A percentile compares a stretch with the other conserved stretches of the same genome.
phyloP scores from a whole-genome alignment of 2,329 filamentous ascomycete species.

The Zasmidium angulare region DNA sequence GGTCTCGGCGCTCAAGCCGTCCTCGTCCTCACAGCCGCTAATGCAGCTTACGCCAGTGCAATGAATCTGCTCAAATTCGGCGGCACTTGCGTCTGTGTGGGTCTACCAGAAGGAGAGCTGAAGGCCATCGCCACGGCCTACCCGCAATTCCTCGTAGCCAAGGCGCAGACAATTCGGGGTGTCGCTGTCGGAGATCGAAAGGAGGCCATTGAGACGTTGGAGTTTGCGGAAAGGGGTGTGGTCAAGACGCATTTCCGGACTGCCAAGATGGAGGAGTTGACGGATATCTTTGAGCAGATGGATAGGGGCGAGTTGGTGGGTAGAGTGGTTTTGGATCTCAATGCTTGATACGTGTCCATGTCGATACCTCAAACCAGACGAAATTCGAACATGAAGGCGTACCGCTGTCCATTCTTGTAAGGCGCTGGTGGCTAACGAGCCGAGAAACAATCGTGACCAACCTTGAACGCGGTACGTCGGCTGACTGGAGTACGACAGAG shows the following conservation, averaged over 20 bases:
- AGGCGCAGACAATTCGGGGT: conserved; percentile 46
- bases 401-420: too few species aligned
- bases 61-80: conserved; percentile 46
- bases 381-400: too few species aligned
- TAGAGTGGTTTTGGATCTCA: conserved; percentile 49
- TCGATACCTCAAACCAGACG: too few species aligned
- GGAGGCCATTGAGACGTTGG: conserved; percentile 51
- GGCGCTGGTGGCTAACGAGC: too few species aligned
- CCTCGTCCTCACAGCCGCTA: conserved; percentile 54
- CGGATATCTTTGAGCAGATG: conserved; percentile 49
- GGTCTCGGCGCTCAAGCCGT: conserved; percentile 62
- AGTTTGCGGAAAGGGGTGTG: conserved; percentile 45
- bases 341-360: neutral
- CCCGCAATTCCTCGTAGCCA: conserved; percentile 43
- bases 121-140: conserved; percentile 44
- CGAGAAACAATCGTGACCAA: too few species aligned
- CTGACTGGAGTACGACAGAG: too few species aligned
- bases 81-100: conserved; percentile 48
- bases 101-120: conserved; percentile 49
- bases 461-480: too few species aligned
- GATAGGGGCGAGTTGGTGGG: conserved; percentile 45
- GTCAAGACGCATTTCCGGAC: conserved; percentile 50
- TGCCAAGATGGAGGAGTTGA: conserved; percentile 50
- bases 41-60: conserved; percentile 45
- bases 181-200: conserved; percentile 47